Base-by-base conservation (phyloP, 345 rosid genomes). In the Citrus medica region DNA sequence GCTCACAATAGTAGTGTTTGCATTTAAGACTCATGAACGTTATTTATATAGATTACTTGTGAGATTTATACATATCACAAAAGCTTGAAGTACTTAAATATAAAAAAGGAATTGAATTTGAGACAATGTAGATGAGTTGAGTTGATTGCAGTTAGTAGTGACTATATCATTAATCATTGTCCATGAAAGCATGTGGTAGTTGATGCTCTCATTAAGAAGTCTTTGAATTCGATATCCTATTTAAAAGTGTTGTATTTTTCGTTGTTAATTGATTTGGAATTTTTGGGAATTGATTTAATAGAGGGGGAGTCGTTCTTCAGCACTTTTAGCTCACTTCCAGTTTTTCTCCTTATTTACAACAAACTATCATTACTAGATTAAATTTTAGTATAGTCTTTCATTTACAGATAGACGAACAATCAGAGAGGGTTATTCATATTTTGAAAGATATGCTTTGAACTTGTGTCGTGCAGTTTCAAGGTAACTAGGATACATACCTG, bases 341-440 rank as follows among this genome's bases (percentile, higher is more conserved):
- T 0, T 58, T 58, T 58, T 58, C 1, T 21, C 24, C 10, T 58
- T 21, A 19, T 58, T 22, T 58, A 5, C 25, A 58, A 3, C 1
- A 1, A 1, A 17, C 4, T 58, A 58, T 8, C 4, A 9, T 4
- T 1, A 22, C 61, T 58, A 58, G 69, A 70, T 37, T 70, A 17
- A 67, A 67, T 12, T 67, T 77, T 30, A 67, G 66, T 30, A 48
- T 10, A 40, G 30, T 55, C 7, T 78, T 69, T 51, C 62, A 78
- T 14, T 24, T 61, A 0, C 12, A 46, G 9, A 71, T 14, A 17
- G 37, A 78, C 21, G 71, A 65, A 9, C n/a, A 71, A 8, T 27
- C 38, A 22, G 53, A 71, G 4, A 38, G 51, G 5, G 35, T 56
- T 6, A 62, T 70, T 12, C 53, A 71, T 9, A 62, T 40, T 8